phyloP scores from a whole-genome alignment of 2,329 filamentous ascomycete genomes.

The Pestalotiopsis sp. region DNA sequence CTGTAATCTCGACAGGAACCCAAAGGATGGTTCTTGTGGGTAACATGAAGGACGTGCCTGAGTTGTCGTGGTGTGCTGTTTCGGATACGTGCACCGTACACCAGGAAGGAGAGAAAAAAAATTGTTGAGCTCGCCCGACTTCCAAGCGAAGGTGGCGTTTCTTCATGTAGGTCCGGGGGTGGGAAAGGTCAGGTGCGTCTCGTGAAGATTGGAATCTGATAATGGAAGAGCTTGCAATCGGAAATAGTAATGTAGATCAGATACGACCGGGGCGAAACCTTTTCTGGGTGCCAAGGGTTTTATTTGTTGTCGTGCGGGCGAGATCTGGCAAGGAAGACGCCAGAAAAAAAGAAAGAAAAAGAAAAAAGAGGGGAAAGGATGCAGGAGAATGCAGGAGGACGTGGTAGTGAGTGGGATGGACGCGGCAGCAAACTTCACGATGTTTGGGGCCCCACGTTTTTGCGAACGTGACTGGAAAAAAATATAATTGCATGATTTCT shows the following conservation, averaged over 20 bases:
- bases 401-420: background rate
- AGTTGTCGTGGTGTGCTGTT: background rate
- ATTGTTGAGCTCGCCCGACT: background rate
- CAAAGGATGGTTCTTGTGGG: background rate
- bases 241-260: background rate
- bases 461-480: background rate
- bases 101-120: background rate
- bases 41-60: background rate
- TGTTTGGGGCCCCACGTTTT: background rate
- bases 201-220: background rate
- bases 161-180: background rate
- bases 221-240: background rate
- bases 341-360: background rate
- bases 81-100: background rate
- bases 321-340: background rate
- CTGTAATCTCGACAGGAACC: background rate
- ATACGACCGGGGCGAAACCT: background rate
- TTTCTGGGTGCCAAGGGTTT: background rate
- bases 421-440: constrained; percentile 5
- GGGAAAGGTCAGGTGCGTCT: background rate
- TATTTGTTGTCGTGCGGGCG: background rate
- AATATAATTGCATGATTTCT: constrained; percentile 7
- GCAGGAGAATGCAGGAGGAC: background rate
- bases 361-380: background rate
- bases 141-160: background rate